Conservation (phyloP, 129 eudicot species). For the Chrysanthemum lavandulifolium region DNA sequence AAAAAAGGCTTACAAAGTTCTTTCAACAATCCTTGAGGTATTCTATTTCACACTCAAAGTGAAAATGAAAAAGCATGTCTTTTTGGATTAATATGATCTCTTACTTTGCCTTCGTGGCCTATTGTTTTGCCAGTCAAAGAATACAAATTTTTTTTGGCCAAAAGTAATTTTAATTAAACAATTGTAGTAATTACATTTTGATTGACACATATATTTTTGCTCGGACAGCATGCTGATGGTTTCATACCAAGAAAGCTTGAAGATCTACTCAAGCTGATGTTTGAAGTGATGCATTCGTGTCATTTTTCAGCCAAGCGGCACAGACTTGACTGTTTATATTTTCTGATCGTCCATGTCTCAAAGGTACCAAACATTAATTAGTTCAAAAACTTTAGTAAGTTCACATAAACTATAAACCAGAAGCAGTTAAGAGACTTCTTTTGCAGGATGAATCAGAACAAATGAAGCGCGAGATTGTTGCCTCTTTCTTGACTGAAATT, state of each 20-base stretch:
- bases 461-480: conserved; percentile 49
- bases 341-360: conserved; percentile 60
- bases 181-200: conserved; percentile 1
- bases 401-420: not conserved
- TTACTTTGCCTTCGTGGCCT: not conserved
- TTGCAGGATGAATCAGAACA: conserved; percentile 65
- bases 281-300: conserved; percentile 78
- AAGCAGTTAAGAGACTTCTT: not conserved
- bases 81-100: not conserved
- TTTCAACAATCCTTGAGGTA: conserved; percentile 77
- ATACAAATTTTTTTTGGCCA: not conserved
- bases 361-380: conserved; percentile 47
- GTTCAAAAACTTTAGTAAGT: not conserved
- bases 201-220: conserved; percentile 1
- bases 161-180: not conserved
- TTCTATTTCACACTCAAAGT: not conserved
- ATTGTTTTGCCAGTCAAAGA: not conserved
- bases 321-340: conserved; percentile 85
- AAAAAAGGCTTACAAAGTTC: conserved; percentile 73
- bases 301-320: conserved; percentile 93
- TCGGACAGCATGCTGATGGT: conserved; percentile 56
- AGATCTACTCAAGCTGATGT: conserved; percentile 68
- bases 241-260: conserved; percentile 72
- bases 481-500: conserved; percentile 87
- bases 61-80: not conserved